Conservation (phyloP, 169 alveolate genomes). For the Plasmodium chabaudi region DNA sequence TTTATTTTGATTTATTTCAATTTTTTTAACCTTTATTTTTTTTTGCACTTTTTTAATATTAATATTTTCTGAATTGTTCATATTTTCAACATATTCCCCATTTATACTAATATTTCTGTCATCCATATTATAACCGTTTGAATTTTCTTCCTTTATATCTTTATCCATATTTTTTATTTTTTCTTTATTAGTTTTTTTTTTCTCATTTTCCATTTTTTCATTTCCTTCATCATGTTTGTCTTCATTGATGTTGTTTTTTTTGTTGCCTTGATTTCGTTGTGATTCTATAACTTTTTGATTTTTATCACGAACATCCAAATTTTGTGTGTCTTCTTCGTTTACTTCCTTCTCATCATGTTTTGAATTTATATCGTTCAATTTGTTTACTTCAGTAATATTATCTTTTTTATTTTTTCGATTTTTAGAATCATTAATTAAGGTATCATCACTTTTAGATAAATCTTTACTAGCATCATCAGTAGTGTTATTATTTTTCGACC, state of each 20-base stretch:
- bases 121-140: slow-evolving; percentile 9
- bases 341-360: slow-evolving; percentile 26
- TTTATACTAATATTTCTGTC: slow-evolving; percentile 4
- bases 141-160: slow-evolving; percentile 30
- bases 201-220: neutral
- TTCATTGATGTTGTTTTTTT: neutral
- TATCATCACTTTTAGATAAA: slow-evolving; percentile 8
- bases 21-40: neutral
- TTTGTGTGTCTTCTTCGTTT: neutral
- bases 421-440: slow-evolving; percentile 7
- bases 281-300: neutral
- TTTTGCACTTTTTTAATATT: neutral
- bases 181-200: slow-evolving; percentile 4
- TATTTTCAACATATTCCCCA: slow-evolving; percentile 2
- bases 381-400: slow-evolving; percentile 30
- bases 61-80: neutral
- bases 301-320: neutral
- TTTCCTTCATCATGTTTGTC: neutral
- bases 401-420: slow-evolving; percentile 35
- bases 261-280: neutral
- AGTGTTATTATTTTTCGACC: neutral
- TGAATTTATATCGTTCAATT: slow-evolving; percentile 29
- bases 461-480: slow-evolving; percentile 5
- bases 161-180: slow-evolving; percentile 21
- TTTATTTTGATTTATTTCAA: no score